Evolutionary conservation across 139 green algal species (phyloP).

Genomic region (Chlamydomonas sp.): DNA sequence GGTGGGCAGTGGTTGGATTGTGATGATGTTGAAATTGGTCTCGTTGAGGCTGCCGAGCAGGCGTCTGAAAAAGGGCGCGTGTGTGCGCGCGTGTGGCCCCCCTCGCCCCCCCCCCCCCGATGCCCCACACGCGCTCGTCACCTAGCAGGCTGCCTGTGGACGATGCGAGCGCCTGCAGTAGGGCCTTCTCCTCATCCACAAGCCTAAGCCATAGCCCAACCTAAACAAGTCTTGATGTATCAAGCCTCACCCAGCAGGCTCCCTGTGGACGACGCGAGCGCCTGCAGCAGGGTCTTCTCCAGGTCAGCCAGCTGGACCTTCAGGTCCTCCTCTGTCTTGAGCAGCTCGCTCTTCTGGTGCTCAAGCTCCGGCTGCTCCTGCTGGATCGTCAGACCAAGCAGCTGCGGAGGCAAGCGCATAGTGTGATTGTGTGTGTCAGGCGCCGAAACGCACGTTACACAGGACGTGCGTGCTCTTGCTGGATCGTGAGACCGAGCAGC

Average conservation of each 20-base stretch:
- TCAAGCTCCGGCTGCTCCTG: constrained; percentile 73
- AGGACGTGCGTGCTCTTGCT: no score
- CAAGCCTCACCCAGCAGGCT: constrained; percentile 10
- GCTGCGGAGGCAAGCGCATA: no score
- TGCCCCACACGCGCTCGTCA: no score
- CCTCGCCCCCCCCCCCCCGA: no score
- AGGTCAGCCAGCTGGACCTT: constrained; percentile 57
- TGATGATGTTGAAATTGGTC: constrained; percentile 56
- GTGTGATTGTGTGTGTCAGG: no score
- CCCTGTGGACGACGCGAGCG: constrained; percentile 41
- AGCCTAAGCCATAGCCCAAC: constrained; percentile 60
- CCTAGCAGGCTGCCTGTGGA: constrained; percentile 16
- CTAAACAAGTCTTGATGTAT: constrained; percentile 33
- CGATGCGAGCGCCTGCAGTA: constrained; percentile 61
- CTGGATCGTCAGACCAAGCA: constrained; percentile 65
- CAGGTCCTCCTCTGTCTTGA: constrained; percentile 56
- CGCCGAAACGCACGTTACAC: no score
- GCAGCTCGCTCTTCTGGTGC: constrained; percentile 55
- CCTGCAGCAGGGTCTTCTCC: constrained; percentile 56
- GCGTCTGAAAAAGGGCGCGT: no score
- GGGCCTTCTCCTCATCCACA: constrained; percentile 48
- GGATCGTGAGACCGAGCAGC: no score
- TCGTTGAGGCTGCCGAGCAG: constrained; percentile 68
- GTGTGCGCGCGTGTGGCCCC: no score
- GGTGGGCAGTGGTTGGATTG: constrained; percentile 38